Evolutionary conservation across 257 asterid species (phyloP).

Genomic region (Forsythia viridissima): DNA sequence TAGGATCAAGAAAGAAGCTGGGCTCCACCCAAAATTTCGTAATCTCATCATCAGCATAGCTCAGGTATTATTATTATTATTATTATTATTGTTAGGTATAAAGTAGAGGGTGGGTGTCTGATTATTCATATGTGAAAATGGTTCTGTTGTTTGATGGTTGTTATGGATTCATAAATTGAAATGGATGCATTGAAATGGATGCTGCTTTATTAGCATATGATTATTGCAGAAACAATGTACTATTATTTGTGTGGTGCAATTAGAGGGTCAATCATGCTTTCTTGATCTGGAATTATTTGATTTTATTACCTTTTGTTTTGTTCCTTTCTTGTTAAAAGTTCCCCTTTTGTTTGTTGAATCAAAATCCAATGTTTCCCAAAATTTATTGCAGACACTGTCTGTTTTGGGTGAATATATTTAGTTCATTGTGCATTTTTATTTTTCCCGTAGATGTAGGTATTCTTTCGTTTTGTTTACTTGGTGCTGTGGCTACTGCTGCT

Average conservation of each 20-base stretch:
- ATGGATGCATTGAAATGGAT: neutral
- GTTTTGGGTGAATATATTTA: neutral
- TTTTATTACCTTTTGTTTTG: neutral
- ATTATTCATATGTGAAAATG: neutral
- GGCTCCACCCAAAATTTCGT: slow-evolving; percentile 79
- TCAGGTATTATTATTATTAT: slow-evolving; percentile 49
- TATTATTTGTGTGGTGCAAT: neutral
- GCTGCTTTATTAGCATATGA: neutral
- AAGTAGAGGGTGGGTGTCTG: neutral
- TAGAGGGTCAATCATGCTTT: neutral
- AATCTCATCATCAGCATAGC: slow-evolving; percentile 69
- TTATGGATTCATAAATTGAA: neutral
- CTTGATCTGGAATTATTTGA: slow-evolving; percentile 1
- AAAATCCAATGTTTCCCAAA: neutral
- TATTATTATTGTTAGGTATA: neutral
- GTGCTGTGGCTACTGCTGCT: neutral
- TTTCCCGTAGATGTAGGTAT: neutral
- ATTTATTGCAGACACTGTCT: neutral
- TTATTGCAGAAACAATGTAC: neutral
- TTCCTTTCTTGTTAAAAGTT: neutral
- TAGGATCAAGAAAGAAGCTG: slow-evolving; percentile 78
- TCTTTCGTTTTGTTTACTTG: neutral
- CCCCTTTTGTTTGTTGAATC: neutral
- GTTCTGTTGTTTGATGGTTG: slow-evolving; percentile 11
- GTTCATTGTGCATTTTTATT: neutral